phyloP scores from a whole-genome alignment of 2,329 filamentous ascomycete species.

The Immersiporthe knoxdaviesiana region DNA sequence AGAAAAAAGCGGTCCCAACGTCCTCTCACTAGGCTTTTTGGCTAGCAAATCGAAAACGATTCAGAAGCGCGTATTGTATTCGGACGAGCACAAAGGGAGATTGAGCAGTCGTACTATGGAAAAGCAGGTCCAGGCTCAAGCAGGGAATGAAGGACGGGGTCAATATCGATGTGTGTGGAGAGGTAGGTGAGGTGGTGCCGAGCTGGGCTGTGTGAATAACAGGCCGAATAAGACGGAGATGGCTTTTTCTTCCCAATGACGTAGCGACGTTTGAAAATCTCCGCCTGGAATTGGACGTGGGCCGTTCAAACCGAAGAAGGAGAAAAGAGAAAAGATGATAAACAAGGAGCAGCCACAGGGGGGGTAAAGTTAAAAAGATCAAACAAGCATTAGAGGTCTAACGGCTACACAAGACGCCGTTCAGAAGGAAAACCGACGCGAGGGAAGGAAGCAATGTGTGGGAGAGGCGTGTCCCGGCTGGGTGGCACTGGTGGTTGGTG shows the following conservation, averaged over 20 bases:
- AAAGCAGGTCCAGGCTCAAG: not conserved
- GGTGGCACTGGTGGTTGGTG: not conserved
- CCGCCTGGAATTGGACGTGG: not conserved
- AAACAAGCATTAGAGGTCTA: not conserved
- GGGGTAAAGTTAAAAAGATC: not conserved
- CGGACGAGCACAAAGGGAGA: not conserved
- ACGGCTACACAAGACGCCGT: not conserved
- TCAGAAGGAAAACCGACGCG: not conserved
- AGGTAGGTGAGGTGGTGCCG: not conserved
- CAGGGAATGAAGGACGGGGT: conserved; percentile 2
- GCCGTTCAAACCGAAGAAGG: not conserved
- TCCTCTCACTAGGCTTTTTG: not conserved
- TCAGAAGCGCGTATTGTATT: not conserved
- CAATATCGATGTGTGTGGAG: not conserved
- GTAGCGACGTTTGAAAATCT: conserved; percentile 9
- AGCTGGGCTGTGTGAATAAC: not conserved
- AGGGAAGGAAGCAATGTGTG: not conserved
- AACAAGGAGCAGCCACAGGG: not conserved
- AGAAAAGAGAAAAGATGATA: not conserved
- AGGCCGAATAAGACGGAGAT: conserved; percentile 6
- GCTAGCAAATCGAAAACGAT: not conserved
- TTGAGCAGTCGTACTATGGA: not conserved
- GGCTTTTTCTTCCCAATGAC: conserved; percentile 19
- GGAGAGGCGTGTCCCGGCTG: not conserved
- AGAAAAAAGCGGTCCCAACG: conserved; percentile 6